Conservation (phyloP, 108 stramenopile species). For the Cyclotella sp. region DNA sequence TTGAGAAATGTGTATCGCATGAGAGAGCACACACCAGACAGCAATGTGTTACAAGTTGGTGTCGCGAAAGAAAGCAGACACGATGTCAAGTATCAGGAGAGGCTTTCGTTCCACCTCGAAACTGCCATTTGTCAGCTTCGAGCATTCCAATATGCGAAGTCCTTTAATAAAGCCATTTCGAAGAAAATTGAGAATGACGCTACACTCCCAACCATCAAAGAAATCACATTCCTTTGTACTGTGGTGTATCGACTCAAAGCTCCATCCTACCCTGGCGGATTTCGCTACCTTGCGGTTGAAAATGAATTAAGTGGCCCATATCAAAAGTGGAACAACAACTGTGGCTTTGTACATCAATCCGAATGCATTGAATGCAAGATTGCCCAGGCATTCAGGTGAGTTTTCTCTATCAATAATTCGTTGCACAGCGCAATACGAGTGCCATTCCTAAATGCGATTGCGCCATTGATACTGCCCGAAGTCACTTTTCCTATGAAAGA, state of each 20-base stretch:
- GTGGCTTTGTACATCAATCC: conserved; percentile 10
- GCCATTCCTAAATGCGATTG: background rate
- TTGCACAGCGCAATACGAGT: background rate
- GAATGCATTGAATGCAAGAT: conserved; percentile 9
- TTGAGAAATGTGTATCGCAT: conserved; percentile 19
- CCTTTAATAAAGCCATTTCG: conserved; percentile 6
- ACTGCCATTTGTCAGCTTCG: conserved; percentile 15
- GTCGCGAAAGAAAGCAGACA: conserved; percentile 29
- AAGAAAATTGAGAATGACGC: background rate
- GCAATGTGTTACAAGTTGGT: background rate
- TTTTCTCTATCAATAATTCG: background rate
- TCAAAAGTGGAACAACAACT: conserved; percentile 23
- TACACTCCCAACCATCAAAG: background rate
- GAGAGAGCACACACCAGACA: background rate
- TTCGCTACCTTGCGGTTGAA: conserved; percentile 23
- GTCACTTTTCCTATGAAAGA: conserved; percentile 17
- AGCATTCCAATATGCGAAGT: conserved; percentile 5
- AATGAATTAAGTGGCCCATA: background rate
- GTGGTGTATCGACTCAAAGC: conserved; percentile 18
- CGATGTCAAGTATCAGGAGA: conserved; percentile 9
- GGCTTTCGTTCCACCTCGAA: conserved; percentile 16
- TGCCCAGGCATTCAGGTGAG: conserved; percentile 18
- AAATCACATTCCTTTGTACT: conserved; percentile 3
- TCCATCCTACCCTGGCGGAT: conserved; percentile 9
- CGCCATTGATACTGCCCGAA: background rate